Evolutionary conservation across 306 rosid genomes (phyloP).

Genomic region (Arachis stenosperma): DNA sequence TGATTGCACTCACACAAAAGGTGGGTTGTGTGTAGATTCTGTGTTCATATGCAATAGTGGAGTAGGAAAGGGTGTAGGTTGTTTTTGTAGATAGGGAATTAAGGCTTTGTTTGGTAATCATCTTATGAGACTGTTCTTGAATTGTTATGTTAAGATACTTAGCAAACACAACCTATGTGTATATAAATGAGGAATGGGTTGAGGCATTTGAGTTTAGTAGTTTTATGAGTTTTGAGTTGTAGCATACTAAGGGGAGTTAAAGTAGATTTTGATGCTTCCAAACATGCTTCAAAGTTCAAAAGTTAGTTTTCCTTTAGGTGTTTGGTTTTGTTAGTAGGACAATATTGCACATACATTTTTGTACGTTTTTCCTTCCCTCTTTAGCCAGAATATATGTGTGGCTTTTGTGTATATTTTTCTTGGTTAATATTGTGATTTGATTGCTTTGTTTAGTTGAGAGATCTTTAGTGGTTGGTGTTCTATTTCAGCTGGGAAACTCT

Average conservation of each 20-base stretch:
- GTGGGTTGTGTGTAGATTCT: slow-evolving; percentile 87
- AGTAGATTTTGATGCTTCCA: neutral
- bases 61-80: slow-evolving; percentile 41
- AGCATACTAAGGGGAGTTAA: neutral
- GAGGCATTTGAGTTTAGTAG: neutral
- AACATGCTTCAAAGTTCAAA: neutral
- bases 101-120: no score
- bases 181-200: slow-evolving; percentile 30
- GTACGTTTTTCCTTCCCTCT: neutral
- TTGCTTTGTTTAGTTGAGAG: slow-evolving; percentile 19
- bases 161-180: neutral
- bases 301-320: slow-evolving; percentile 1
- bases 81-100: slow-evolving; percentile 40
- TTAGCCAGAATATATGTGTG: slow-evolving; percentile 4
- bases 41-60: slow-evolving; percentile 57
- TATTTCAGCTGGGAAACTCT: neutral
- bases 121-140: no score
- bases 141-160: no score
- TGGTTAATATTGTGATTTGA: slow-evolving; percentile 27
- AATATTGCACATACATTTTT: slow-evolving; percentile 5
- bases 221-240: neutral
- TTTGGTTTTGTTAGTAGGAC: slow-evolving; percentile 22
- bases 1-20: slow-evolving; percentile 93
- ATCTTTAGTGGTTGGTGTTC: neutral
- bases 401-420: slow-evolving; percentile 7